Conservation (phyloP, 768 basidiomycete genomes). For the Pisolithus tinctorius region DNA sequence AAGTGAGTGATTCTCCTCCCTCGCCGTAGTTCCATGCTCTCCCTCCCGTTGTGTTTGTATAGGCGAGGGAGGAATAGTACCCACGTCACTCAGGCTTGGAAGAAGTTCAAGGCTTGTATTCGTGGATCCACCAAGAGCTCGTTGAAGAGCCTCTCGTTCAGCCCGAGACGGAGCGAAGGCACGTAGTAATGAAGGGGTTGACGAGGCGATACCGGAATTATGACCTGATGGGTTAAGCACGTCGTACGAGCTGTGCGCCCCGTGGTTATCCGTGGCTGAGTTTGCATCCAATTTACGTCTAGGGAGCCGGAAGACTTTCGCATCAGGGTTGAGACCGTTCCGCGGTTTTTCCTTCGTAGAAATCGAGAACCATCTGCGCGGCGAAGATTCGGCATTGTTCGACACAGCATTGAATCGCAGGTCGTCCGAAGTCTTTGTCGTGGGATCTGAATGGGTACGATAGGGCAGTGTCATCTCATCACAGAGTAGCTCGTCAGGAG, state of each 20-base stretch:
- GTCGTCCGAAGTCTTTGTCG: slow-evolving; percentile 12
- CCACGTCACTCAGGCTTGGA: slow-evolving; percentile 72
- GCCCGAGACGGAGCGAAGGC: slow-evolving; percentile 86
- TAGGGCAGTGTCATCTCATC: slow-evolving; percentile 23
- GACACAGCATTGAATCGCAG: slow-evolving; percentile 6
- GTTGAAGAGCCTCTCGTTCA: slow-evolving; percentile 79
- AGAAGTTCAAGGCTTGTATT: slow-evolving; percentile 73
- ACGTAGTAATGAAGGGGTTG: slow-evolving; percentile 51
- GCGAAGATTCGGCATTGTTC: slow-evolving; percentile 21
- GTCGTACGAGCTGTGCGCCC: slow-evolving; percentile 27
- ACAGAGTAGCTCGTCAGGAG: slow-evolving; percentile 7
- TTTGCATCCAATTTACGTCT: slow-evolving; percentile 11
- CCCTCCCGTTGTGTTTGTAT: slow-evolving; percentile 40
- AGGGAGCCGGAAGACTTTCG: slow-evolving; percentile 70
- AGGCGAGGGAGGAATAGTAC: slow-evolving; percentile 66
- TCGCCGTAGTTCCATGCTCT: slow-evolving; percentile 13
- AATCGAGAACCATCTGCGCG: slow-evolving; percentile 43
- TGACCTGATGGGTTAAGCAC: slow-evolving; percentile 59
- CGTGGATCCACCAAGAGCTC: slow-evolving; percentile 66
- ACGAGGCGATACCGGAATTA: slow-evolving; percentile 29
- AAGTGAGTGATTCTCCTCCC: slow-evolving; percentile 28
- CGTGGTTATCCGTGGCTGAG: slow-evolving; percentile 7
- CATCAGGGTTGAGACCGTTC: slow-evolving; percentile 78
- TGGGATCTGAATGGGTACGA: slow-evolving; percentile 32
- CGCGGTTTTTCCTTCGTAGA: slow-evolving; percentile 42